Base-by-base conservation (phyloP, 2,329 filamentous ascomycete genomes). In the Magnaporthiopsis incrustans region DNA sequence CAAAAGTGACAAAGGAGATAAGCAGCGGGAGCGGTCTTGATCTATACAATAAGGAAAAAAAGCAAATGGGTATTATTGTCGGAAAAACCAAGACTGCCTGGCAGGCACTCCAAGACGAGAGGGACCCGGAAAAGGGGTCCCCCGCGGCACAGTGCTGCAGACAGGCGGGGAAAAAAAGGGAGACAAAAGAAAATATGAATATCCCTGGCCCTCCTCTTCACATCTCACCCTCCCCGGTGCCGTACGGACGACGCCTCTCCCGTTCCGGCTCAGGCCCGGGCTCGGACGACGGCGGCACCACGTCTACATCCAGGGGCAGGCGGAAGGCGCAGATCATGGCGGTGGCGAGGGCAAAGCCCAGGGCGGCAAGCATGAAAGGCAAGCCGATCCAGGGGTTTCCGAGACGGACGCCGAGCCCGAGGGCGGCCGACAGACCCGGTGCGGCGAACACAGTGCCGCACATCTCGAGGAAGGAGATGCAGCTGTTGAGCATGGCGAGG, bases 401-500 rank as follows among this genome's bases (percentile, higher is more conserved):
- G 0, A 79, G 59, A 14, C 77, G 67, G 60, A 84, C 69, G 0
- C 83, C 83, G 1, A 71, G 67, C 50, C 77, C 74, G 56, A 85
- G 77, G 7, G 83, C 69, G 69, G 72, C 74, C 1, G 80, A 81
- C 44, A 85, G 72, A 0, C 79, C 66, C 0, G 83, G 82, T 1
- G 77, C 75, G 0, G 77, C 77, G 6, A 80, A 61, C 65, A 84
- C 77, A 2, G 77, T 67, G n/a, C 82, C 80, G 14, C 79, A 57
- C 11, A 77, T 79, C 66, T 86, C 82, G 38, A 82, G 69, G 30
- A 84, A 75, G 2, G 78, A 76, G 12, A 86, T 74, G 4, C 82
- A 73, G 5, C 80, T 81, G 69, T 85, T 86, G 30, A 85, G 73
- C 0, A 79, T 79, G 27, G 81, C 84, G 15, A 85, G 75, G 5